Evolutionary conservation across 1,284 basidiomycete genomes (phyloP), one percentile per base, ranked within the genome.

Genomic region (Athelia sp.): DNA sequence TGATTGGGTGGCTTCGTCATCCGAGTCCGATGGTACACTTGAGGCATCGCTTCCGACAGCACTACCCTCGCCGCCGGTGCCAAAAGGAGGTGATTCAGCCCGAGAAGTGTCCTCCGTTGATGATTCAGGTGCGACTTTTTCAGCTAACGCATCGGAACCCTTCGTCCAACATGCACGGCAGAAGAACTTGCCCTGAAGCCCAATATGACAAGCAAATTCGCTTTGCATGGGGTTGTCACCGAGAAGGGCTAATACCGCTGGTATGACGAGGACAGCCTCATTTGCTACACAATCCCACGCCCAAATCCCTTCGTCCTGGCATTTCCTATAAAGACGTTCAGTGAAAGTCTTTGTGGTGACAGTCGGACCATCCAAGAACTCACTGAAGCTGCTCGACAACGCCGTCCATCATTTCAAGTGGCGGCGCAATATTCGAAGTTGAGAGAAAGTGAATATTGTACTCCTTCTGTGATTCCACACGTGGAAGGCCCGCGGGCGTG

Each of bases 151-250:
- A 32, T 54, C 53, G 8, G 49, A 48, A 0, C 65, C 64, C 46
- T 65, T 58, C 0, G 70, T 67, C 29, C 50, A 47, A 44, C 73
- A 76, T 0, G 47, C 47, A 0, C 68, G 63, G 54, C 73, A 76
- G 47, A 74, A 72, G 19, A 57, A 60, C 31, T 69, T 71, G 0
- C 68, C 71, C 0, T 29, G 45, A 1, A 72, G 49, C 0, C 74
- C 72, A 47, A 73, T 67, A 44, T 76, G 73, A 38, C 62, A 71
- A 0, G 68, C 60, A 46, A 75, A 57, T 48, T 74, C 69, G 43
- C 72, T 73, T 45, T 72, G 68, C 74, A 74, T 76, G 0, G 71
- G 72, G 53, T 74, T 74, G 50, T 75, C 70, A 1, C 72, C 69
- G 1, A 68, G 60, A 2, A 73, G 48, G 1, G 69, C 72, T 2